Evolutionary conservation across 2,329 filamentous ascomycete species (phyloP).

Genomic region (Pseudogymnoascus sp.): DNA sequence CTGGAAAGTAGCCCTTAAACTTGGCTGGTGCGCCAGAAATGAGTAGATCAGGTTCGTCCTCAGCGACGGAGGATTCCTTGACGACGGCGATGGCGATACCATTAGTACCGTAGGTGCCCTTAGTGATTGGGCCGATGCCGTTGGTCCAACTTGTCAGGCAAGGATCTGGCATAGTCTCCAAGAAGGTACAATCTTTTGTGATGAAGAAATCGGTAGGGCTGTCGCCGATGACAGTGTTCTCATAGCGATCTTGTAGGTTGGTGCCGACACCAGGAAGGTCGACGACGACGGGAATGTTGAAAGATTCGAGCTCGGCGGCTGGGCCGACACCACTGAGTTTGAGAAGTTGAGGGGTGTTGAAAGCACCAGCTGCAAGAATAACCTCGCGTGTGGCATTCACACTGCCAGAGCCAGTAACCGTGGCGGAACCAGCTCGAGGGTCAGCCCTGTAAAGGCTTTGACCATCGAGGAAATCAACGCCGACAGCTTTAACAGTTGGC

Average conservation of each 20-base stretch:
- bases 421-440: constrained; percentile 28
- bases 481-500: constrained; percentile 31
- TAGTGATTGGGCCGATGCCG: constrained; percentile 15
- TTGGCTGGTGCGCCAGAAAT: constrained; percentile 25
- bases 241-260: constrained; percentile 54
- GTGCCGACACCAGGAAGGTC: constrained; percentile 57
- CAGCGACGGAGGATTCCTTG: constrained; percentile 28
- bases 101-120: constrained; percentile 32
- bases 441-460: constrained; percentile 38
- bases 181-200: constrained; percentile 31
- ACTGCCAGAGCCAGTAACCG: constrained; percentile 22
- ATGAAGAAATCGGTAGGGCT: constrained; percentile 32
- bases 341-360: constrained; percentile 41
- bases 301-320: constrained; percentile 31
- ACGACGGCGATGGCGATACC: constrained; percentile 41
- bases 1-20: constrained; percentile 37
- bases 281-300: constrained; percentile 44
- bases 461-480: constrained; percentile 37
- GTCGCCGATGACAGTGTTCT: constrained; percentile 40
- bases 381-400: constrained; percentile 37
- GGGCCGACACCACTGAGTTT: constrained; percentile 41
- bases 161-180: constrained; percentile 30
- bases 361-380: constrained; percentile 41
- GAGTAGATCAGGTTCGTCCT: constrained; percentile 33
- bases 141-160: constrained; percentile 25